Percentiles rank a stretch among this genome's conserved stretches.
These are phyloP conservation scores for Meripilus lineatus DNA, from an alignment of 1,284 basidiomycete species.

Conservation along the genomic window DNA sequence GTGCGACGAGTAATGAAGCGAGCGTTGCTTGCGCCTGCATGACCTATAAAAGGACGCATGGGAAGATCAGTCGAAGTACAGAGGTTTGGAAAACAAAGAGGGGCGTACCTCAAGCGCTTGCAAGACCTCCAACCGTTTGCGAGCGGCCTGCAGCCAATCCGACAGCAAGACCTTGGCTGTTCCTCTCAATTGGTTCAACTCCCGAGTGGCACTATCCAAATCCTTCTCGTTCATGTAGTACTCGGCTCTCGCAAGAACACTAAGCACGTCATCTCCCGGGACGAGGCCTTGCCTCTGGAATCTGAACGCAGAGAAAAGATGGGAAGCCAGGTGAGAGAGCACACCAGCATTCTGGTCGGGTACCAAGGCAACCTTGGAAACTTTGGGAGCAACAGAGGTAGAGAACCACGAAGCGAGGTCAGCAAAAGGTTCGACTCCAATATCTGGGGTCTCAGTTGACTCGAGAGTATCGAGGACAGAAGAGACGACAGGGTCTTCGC, in stretches of 20 bases:
- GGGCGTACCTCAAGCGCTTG: slow-evolving; percentile 84
- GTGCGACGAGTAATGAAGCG: slow-evolving; percentile 55
- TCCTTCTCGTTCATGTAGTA: slow-evolving; percentile 90
- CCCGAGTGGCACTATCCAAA: slow-evolving; percentile 85
- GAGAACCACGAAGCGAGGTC: slow-evolving; percentile 90
- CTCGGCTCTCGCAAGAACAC: slow-evolving; percentile 87
- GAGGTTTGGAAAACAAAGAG: background rate
- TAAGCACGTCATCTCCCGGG: slow-evolving; percentile 80
- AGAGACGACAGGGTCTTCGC: slow-evolving; percentile 64
- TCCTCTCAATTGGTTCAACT: slow-evolving; percentile 88
- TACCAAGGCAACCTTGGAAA: slow-evolving; percentile 86
- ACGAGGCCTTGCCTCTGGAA: slow-evolving; percentile 78
- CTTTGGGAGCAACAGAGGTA: slow-evolving; percentile 78
- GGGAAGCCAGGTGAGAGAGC: slow-evolving; percentile 82
- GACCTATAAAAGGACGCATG: slow-evolving; percentile 42
- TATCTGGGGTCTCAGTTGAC: slow-evolving; percentile 67
- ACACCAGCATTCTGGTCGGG: slow-evolving; percentile 88
- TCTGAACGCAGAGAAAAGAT: slow-evolving; percentile 69
- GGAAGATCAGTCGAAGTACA: background rate
- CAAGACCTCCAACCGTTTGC: slow-evolving; percentile 86
- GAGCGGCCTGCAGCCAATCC: slow-evolving; percentile 92
- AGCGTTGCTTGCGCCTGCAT: slow-evolving; percentile 81
- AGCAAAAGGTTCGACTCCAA: slow-evolving; percentile 88
- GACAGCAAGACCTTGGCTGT: slow-evolving; percentile 79
- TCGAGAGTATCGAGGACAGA: slow-evolving; percentile 75